A percentile compares a stretch with the other conserved stretches of the same genome.
Evolutionary conservation across 106 monocot genomes (phyloP).

Genomic region (Apostasia ramifera): DNA sequence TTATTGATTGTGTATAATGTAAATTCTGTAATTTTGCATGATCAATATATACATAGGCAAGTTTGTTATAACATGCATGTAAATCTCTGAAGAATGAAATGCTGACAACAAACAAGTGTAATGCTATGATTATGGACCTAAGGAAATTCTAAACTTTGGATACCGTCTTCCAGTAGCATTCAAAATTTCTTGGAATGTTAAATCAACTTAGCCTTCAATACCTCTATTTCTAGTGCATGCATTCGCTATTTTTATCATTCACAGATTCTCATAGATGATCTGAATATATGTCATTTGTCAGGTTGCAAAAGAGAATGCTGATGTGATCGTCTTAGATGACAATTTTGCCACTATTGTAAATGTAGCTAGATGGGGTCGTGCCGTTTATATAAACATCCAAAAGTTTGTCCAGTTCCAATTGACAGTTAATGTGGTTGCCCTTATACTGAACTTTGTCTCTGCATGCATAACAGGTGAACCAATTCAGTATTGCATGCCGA

Average conservation of each 20-base stretch:
- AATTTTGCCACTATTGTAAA: slow-evolving; percentile 86
- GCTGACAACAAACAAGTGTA: too few relatives aligned
- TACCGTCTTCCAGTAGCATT: too few relatives aligned
- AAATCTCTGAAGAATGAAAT: too few relatives aligned
- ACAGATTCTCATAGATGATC: background rate
- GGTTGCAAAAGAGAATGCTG: slow-evolving; percentile 99
- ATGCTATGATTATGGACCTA: too few relatives aligned
- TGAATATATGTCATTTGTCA: slow-evolving; percentile 16
- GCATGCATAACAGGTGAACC: slow-evolving; percentile 70
- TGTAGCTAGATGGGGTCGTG: slow-evolving; percentile 94
- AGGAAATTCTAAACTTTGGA: too few relatives aligned
- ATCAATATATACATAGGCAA: too few relatives aligned
- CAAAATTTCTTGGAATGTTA: too few relatives aligned
- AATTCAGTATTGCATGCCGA: background rate
- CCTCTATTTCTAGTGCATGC: too few relatives aligned
- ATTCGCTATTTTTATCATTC: background rate
- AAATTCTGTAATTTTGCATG: too few relatives aligned
- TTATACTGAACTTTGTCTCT: slow-evolving; percentile 87
- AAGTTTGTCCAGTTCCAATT: slow-evolving; percentile 99
- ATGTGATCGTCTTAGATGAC: slow-evolving; percentile 94
- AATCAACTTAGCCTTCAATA: too few relatives aligned
- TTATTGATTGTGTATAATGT: too few relatives aligned
- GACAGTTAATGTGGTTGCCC: slow-evolving; percentile 94
- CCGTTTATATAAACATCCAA: slow-evolving; percentile 97
- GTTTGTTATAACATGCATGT: too few relatives aligned